These are phyloP conservation scores for Pythium coloratum DNA, from an alignment of 352 stramenopile species.

Conservation along the genomic window DNA sequence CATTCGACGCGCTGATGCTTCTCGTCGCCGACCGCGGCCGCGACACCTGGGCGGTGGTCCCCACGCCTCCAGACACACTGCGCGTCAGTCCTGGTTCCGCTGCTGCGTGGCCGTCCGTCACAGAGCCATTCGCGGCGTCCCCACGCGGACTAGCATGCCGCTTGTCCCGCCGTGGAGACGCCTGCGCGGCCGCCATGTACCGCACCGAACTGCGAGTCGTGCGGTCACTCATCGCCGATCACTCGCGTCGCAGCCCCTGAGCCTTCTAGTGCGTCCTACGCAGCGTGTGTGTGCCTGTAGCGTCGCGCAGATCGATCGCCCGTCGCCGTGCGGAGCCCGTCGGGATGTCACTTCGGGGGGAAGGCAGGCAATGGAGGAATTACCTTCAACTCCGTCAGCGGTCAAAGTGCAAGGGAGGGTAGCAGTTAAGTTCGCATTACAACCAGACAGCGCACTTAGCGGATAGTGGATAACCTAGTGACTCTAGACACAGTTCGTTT, in stretches of 20 bases:
- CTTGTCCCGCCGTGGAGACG: constrained; percentile 12
- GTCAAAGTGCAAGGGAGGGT: constrained; percentile 13
- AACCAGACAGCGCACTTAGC: constrained; percentile 22
- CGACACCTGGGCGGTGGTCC: constrained; percentile 1
- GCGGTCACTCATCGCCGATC: constrained; percentile 21
- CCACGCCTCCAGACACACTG: constrained; percentile 22
- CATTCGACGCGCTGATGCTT: constrained; percentile 23
- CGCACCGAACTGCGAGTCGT: constrained; percentile 9
- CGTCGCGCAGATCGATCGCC: neutral
- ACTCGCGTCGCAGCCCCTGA: neutral
- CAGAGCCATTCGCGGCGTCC: neutral
- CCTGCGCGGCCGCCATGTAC: constrained; percentile 9
- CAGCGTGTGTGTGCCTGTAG: neutral
- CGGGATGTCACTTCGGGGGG: neutral
- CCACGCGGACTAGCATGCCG: constrained; percentile 2
- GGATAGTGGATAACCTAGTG: neutral
- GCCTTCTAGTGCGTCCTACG: neutral
- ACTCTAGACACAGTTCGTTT: constrained; percentile 2
- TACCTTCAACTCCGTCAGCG: constrained; percentile 27
- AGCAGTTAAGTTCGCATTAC: constrained; percentile 18
- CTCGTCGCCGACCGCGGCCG: constrained; percentile 24
- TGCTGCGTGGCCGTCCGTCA: neutral
- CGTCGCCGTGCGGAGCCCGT: neutral
- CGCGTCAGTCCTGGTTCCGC: constrained; percentile 19
- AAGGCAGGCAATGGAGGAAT: constrained; percentile 1